These are phyloP conservation scores for Eucalyptus curtisii DNA, from an alignment of 345 rosid species.

Conservation along the genomic window DNA sequence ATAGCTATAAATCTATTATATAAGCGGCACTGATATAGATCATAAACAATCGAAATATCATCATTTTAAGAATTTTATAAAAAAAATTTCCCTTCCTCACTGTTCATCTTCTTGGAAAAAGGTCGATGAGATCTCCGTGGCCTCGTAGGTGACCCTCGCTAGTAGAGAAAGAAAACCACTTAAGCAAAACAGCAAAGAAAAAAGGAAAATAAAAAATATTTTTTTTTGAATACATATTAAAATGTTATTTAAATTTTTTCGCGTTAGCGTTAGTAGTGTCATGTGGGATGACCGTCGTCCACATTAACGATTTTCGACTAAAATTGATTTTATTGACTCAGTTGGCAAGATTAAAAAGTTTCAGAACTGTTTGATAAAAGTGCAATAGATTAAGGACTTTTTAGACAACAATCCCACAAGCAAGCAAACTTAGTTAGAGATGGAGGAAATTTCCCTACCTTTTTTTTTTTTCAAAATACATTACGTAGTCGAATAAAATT, in stretches of 20 bases:
- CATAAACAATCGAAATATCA: rapidly evolving
- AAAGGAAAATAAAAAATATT: rapidly evolving
- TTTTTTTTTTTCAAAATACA: too few relatives aligned
- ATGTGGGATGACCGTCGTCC: rapidly evolving
- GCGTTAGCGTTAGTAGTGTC: rapidly evolving
- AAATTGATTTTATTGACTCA: rapidly evolving
- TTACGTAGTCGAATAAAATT: too few relatives aligned
- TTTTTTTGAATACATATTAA: too few relatives aligned
- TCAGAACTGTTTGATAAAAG: rapidly evolving
- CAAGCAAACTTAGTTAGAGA: too few relatives aligned
- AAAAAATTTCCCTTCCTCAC: too few relatives aligned
- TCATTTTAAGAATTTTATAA: too few relatives aligned
- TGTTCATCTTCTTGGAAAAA: rapidly evolving
- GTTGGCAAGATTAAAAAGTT: rapidly evolving
- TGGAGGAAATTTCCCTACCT: too few relatives aligned
- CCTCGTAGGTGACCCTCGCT: rapidly evolving
- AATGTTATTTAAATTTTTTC: rapidly evolving
- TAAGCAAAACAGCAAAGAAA: too few relatives aligned
- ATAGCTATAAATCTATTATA: rapidly evolving
- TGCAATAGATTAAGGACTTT: too few relatives aligned
- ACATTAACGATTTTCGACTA: rapidly evolving
- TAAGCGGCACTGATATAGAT: rapidly evolving
- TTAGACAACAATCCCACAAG: too few relatives aligned
- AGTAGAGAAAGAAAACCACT: rapidly evolving
- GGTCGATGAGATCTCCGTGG: too few relatives aligned